phyloP scores from a whole-genome alignment of 2,329 filamentous ascomycete species.

The Bimuria novae-zelandiae region DNA sequence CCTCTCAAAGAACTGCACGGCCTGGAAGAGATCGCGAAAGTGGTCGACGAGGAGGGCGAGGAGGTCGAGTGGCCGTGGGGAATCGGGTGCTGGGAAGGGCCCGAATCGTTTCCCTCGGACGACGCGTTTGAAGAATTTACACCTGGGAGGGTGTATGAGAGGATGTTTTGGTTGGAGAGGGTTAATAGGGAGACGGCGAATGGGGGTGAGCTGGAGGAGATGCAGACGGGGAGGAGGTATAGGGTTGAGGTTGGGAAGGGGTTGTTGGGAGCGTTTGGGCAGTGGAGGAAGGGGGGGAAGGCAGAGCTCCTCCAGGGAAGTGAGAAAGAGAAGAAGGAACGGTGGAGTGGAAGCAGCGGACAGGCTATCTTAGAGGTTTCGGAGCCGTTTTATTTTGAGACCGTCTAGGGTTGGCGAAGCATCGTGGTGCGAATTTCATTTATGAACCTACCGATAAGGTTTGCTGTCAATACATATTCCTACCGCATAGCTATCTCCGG shows the following conservation, averaged over 20 bases:
- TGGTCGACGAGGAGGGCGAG: constrained; percentile 8
- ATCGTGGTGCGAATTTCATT: no score
- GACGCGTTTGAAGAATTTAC: constrained; percentile 13
- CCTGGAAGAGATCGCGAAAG: constrained; percentile 9
- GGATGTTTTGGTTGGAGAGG: constrained; percentile 5
- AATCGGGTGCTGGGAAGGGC: constrained; percentile 12
- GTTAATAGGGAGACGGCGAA: not conserved
- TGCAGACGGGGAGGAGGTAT: not conserved
- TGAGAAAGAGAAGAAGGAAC: constrained; percentile 3
- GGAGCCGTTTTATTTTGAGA: constrained; percentile 3
- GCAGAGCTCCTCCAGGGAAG: not conserved
- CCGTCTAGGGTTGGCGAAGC: no score
- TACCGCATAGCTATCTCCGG: no score
- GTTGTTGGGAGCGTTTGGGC: not conserved
- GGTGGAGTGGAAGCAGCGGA: not conserved
- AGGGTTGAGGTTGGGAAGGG: not conserved
- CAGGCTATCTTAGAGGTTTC: not conserved
- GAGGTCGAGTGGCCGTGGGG: constrained; percentile 10
- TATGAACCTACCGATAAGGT: no score
- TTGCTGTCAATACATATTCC: no score
- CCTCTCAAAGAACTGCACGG: constrained; percentile 12
- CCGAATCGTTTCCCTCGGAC: constrained; percentile 10
- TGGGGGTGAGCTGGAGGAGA: not conserved
- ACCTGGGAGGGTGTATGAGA: constrained; percentile 8
- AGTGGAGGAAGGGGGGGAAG: not conserved